Base-by-base conservation (phyloP, 2,329 filamentous ascomycete genomes). In the Aspergillus puulaauensis region DNA sequence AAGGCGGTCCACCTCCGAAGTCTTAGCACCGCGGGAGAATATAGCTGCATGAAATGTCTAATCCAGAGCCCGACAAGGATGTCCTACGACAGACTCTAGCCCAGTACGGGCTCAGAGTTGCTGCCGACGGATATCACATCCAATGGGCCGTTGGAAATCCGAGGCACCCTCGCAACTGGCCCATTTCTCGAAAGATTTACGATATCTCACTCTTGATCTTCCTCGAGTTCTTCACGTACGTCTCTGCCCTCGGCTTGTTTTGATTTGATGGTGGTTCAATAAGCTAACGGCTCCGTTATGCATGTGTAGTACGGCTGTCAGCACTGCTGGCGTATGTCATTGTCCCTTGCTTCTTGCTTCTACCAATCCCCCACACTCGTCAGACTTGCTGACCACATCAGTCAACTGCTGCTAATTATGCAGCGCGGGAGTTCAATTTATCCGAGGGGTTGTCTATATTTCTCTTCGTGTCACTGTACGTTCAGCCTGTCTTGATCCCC, bases 111-210 rank as follows among this genome's bases (percentile, higher is more conserved):
- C 68, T 73, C 33, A 68, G 70, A 54, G 33, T 72, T 15, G 69
- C 71, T 27, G 53, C 66, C 0, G 70, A 73, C 59, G 69, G 67
- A 1, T 60, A 61, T 48, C 69, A 66, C 52, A 66, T 73, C 40
- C 68, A 70, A 57, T 73, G 70, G 70, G 57, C 60, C 9, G 57
- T 66, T 24, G 63, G 66, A 6, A 71, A 73, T 43, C 62, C 63
- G 15, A 67, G 62, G 21, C 68, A 72, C 54, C 71, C 71, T 27
- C 68, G 71, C 15, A 73, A 73, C 59, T 74, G 71, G 71, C 47
- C 62, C 35, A 27, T 59, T 8, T 19, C 48, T 23, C 61, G 71
- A 21, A 73, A 72, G 51, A 45, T 61, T 6, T 73, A 69, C 31
- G 69, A 74, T 59, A 63, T 62, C 50, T 52, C 55, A 15, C 45